phyloP scores from a whole-genome alignment of 148 eudicot genomes.

The Polygonum maritimum region DNA sequence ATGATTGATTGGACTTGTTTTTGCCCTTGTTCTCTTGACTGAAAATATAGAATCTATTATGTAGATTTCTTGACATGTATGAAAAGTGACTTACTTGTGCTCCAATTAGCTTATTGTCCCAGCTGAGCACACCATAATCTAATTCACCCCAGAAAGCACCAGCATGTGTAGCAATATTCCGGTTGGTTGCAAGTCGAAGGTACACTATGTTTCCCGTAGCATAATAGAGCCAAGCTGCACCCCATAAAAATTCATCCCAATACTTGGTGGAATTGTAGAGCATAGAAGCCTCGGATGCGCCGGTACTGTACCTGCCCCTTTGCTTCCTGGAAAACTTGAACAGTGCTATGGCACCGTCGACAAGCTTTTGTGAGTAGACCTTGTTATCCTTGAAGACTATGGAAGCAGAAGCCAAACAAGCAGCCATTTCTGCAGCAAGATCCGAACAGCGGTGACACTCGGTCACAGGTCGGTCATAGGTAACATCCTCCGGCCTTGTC shows the following conservation, averaged over 20 bases:
- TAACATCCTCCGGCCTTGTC: constrained; percentile 88
- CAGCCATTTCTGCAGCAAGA: constrained; percentile 90
- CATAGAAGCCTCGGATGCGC: constrained; percentile 37
- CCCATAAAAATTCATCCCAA: constrained; percentile 90
- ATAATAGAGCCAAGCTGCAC: constrained; percentile 76
- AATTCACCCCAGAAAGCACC: constrained; percentile 93
- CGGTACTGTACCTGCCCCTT: constrained; percentile 69
- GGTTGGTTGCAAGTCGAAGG: constrained; percentile 61
- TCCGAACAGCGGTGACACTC: constrained; percentile 62
- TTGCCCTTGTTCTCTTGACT: too few relatives aligned
- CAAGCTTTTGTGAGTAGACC: constrained; percentile 77
- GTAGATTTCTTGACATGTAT: too few relatives aligned
- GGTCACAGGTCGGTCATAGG: constrained; percentile 48
- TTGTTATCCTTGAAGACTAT: constrained; percentile 86
- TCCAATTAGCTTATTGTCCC: constrained; percentile 92
- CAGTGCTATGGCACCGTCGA: constrained; percentile 69
- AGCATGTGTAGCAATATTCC: constrained; percentile 67
- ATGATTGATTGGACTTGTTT: background rate
- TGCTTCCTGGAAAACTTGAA: constrained; percentile 57
- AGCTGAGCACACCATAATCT: constrained; percentile 74
- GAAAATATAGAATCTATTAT: too few relatives aligned
- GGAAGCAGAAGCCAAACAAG: constrained; percentile 81
- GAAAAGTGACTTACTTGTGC: constrained; percentile 92
- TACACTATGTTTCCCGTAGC: constrained; percentile 78
- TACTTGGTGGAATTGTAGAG: constrained; percentile 74